Evolutionary conservation across 2,329 filamentous ascomycete species (phyloP), one percentile per base, ranked within the genome.

Genomic region (Ophiostoma piceae): DNA sequence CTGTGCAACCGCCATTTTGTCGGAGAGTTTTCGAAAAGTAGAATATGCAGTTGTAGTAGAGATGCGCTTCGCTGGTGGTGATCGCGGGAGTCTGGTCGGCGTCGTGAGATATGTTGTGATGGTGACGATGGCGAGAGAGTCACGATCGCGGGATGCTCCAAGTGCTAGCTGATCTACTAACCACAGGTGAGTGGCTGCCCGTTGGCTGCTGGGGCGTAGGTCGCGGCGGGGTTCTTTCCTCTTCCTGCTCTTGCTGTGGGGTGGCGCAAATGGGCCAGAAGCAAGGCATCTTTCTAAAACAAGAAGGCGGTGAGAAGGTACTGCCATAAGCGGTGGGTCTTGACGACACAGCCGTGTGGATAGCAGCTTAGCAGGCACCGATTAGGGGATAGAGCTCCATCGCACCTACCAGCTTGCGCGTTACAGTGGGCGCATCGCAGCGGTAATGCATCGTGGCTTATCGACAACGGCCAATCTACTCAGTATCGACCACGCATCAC

Each of bases 1-100:
- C 81, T 96, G 75, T 65, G 77, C 77, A 67, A 76, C 76, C 69
- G 77, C 76, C 78, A 79, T 79, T 43, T n/a, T 76, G 67, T 67
- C 43, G 65, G 22, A 11, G 9, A 35, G 41, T 60, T 9, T 65
- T 22, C 12, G 29, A 9, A 47, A 9, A 47, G 29, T 19, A 5
- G 4, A 19, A 19, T 47, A 14, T 14, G 6, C 4, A 43, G 41
- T 16, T 7, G 16, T 47, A 47, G 16, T n/a, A 7, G 19, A 47
- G 7, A 16, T 16, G 16, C 5, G 43, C 43, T 47, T n/a, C 16
- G 8, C 9, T 41, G 60, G 9, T 41, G 26, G n/a, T 66, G 6
- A 35, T 32, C 19, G 32, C 16, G 29, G 51, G 26, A 29, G 8
- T 26, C 9, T 12, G 8, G 22, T 57, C n/a, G 22, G 51, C 22